Base-by-base conservation (phyloP, 2,329 filamentous ascomycete species). In the Colletotrichum chrysophilum region DNA sequence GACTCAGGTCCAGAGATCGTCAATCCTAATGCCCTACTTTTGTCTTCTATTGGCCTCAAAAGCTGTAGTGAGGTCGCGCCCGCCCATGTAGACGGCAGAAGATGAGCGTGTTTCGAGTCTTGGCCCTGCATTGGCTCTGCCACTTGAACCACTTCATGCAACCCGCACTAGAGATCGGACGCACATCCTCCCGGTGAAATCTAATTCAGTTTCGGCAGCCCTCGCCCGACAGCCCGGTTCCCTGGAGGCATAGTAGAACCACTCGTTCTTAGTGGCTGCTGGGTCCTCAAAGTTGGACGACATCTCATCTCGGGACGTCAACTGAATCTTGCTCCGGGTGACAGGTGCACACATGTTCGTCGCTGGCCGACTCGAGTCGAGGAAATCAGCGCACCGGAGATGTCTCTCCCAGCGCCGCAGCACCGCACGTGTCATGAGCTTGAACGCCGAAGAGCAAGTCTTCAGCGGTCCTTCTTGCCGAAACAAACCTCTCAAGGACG, bases 231-330 rank as follows among this genome's bases (percentile, higher is more conserved):
- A 34, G 38, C 70, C 64, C 28, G 48, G 43, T 34, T 60, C 65
- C 65, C 43, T 76, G 48, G 16, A 26, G 26, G 34, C 65, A 65
- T 65, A 36, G 69, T 18, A 69, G 36, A 18, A 69, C 4, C 7
- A 8, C 24, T 14, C 56, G 28, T 56, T 52, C 26, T 74, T 38
- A 68, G 56, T 55, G 43, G 62, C 56, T 26, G 26, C 38, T 34
- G 18, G 12, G 13, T 7, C 21, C n/a, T 24, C 60, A 26, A 43
- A 60, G 48, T 60, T 69, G 7, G 43, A 69, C 34, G 65, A 65
- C 74, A 52, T 73, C 74, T 74, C 65, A 76, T 74, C 48, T 76
- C 34, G 43, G 74, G 56, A 68, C 58, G 56, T 76, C 70, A 69
- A 52, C 58, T 74, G 70, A 74, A 76, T 52, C 64, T 66, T 69